phyloP scores from a whole-genome alignment of 345 rosid species.

The Citrus glauca region DNA sequence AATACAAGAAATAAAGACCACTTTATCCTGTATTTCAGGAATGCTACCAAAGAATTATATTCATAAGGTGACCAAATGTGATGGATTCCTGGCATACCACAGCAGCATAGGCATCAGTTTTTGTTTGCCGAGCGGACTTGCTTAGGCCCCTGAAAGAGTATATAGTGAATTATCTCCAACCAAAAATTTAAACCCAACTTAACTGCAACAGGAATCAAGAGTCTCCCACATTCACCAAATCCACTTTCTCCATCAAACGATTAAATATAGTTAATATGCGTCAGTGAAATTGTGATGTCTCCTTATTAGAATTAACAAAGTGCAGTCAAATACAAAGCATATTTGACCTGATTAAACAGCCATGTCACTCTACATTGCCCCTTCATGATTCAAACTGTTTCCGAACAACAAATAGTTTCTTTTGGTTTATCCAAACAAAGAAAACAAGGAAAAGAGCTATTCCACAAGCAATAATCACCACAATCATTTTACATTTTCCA shows the following conservation, averaged over 20 bases:
- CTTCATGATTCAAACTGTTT: background rate
- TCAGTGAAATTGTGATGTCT: background rate
- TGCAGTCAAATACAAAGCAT: background rate
- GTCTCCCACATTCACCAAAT: background rate
- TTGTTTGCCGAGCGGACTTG: slow-evolving; percentile 51
- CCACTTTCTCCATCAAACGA: background rate
- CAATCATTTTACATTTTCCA: background rate
- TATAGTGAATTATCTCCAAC: background rate
- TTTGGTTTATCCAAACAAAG: background rate
- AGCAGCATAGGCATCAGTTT: slow-evolving; percentile 77
- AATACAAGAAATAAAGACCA: background rate
- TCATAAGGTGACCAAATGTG: background rate
- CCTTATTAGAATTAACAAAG: background rate
- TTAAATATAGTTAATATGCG: background rate
- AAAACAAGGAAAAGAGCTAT: background rate
- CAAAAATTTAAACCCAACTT: background rate
- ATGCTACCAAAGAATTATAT: background rate
- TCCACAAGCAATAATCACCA: background rate
- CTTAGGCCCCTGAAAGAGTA: slow-evolving; percentile 63
- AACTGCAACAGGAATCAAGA: background rate
- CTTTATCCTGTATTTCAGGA: background rate
- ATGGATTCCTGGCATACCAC: slow-evolving; percentile 40
- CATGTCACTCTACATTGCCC: background rate
- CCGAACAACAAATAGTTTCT: background rate
- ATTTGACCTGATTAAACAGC: background rate